Conservation (phyloP, 169 alveolate species). For the Plasmodium coatneyi region DNA sequence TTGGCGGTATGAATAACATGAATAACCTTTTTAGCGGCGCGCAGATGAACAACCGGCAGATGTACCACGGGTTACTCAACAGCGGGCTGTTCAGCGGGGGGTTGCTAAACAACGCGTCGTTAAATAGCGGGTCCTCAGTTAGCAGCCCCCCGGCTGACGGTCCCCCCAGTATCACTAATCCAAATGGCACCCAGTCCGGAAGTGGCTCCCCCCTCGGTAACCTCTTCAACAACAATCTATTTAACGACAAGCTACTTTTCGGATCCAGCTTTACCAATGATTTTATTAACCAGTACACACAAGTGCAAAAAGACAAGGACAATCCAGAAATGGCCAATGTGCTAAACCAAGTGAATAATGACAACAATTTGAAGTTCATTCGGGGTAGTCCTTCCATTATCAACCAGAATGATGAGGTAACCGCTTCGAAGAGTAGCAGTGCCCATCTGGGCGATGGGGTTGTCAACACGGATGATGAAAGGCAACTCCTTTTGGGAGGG, state of each 20-base stretch:
- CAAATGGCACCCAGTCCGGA: neutral
- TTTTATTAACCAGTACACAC: neutral
- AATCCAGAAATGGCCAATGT: neutral
- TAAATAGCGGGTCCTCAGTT: neutral
- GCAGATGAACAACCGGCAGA: neutral
- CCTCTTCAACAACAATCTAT: neutral
- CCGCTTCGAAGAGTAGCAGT: neutral
- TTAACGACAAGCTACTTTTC: neutral
- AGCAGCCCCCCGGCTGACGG: neutral
- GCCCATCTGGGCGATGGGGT: neutral
- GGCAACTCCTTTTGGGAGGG: neutral
- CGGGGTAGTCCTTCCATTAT: neutral
- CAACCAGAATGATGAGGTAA: neutral
- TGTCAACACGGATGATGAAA: neutral
- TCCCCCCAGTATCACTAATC: neutral
- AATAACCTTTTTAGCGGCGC: neutral
- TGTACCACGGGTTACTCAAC: neutral
- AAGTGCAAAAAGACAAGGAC: neutral
- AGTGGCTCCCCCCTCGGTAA: neutral
- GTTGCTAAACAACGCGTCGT: neutral
- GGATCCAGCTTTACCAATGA: neutral
- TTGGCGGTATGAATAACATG: neutral
- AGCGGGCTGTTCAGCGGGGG: neutral
- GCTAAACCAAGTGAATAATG: constrained; percentile 16
- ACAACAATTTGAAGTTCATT: neutral